Evolutionary conservation across 208 protist genomes (phyloP).

Genomic region (Hexamita inflata): DNA sequence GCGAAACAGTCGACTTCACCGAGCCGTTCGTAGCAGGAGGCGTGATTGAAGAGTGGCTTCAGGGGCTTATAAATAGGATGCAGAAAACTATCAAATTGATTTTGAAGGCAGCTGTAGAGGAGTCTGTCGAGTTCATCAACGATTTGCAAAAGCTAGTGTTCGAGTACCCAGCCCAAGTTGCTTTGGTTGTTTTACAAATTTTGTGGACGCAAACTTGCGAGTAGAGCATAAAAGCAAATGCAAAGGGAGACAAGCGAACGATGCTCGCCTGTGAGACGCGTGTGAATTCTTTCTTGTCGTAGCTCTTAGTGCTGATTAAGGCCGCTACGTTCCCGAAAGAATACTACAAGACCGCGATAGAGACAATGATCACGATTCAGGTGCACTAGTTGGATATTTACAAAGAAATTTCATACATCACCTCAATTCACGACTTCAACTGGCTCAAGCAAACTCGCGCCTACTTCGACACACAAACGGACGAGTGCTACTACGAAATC

Average conservation of each 20-base stretch:
- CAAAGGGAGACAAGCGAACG: conserved; percentile 54
- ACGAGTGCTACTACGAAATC: conserved; percentile 74
- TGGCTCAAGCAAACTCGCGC: conserved; percentile 61
- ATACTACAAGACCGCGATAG: conserved; percentile 54
- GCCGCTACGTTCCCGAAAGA: conserved; percentile 48
- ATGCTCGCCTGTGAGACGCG: conserved; percentile 41
- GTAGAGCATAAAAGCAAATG: conserved; percentile 61
- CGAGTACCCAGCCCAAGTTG: conserved; percentile 73
- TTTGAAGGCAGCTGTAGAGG: conserved; percentile 51
- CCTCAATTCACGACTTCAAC: conserved; percentile 51
- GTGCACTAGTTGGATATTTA: conserved; percentile 59
- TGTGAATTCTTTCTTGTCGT: conserved; percentile 31
- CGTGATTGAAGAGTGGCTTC: conserved; percentile 77
- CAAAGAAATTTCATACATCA: conserved; percentile 38
- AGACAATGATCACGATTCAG: conserved; percentile 60
- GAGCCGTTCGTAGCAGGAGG: conserved; percentile 65
- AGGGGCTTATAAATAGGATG: conserved; percentile 65
- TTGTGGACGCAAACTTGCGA: conserved; percentile 78
- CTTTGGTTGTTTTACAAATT: conserved; percentile 76
- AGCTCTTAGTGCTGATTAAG: conserved; percentile 50
- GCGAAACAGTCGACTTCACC: conserved; percentile 64
- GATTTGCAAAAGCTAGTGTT: conserved; percentile 54
- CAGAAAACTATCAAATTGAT: conserved; percentile 59
- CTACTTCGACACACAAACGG: conserved; percentile 56
- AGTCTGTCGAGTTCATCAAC: conserved; percentile 60